A percentile compares a stretch with the other conserved stretches of the same genome.
These are phyloP conservation scores for Termitomyces sp. DNA, from an alignment of 768 basidiomycete genomes.

Conservation along the genomic window DNA sequence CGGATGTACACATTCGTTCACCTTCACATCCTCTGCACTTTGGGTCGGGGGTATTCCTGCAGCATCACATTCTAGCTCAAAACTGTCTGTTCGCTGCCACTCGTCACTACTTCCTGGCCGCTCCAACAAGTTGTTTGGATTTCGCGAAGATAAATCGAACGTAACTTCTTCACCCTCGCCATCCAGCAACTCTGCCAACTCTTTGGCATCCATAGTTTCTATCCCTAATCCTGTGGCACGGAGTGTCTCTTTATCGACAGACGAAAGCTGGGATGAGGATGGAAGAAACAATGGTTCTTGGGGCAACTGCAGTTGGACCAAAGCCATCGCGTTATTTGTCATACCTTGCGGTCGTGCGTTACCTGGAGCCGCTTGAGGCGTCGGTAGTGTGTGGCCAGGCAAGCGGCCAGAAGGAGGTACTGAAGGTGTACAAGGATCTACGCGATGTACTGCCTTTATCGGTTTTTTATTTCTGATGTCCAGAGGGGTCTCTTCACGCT, in stretches of 20 bases:
- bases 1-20: slow-evolving; percentile 7
- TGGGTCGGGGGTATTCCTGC: slow-evolving; percentile 36
- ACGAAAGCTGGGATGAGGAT: slow-evolving; percentile 53
- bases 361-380: not conserved
- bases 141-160: slow-evolving; percentile 28
- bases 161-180: slow-evolving; percentile 54
- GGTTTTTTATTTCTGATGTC: slow-evolving; percentile 45
- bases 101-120: slow-evolving; percentile 14
- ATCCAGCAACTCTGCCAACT: slow-evolving; percentile 54
- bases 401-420: slow-evolving; percentile 4
- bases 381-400: not conserved
- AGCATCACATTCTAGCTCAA: slow-evolving; percentile 30
- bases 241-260: slow-evolving; percentile 45
- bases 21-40: slow-evolving; percentile 26
- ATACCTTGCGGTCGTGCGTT: not conserved
- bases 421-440: slow-evolving; percentile 13
- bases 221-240: slow-evolving; percentile 59
- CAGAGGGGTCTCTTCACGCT: slow-evolving; percentile 31
- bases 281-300: slow-evolving; percentile 42
- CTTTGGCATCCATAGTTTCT: slow-evolving; percentile 58
- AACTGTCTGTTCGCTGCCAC: slow-evolving; percentile 20
- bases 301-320: not conserved
- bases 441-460: slow-evolving; percentile 42
- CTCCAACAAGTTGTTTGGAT: slow-evolving; percentile 4
- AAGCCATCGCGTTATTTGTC: not conserved